Percentiles rank a stretch among this genome's conserved stretches.
phyloP scores from a whole-genome alignment of 495 filamentous ascomycete species.

The Neurospora discreta region DNA sequence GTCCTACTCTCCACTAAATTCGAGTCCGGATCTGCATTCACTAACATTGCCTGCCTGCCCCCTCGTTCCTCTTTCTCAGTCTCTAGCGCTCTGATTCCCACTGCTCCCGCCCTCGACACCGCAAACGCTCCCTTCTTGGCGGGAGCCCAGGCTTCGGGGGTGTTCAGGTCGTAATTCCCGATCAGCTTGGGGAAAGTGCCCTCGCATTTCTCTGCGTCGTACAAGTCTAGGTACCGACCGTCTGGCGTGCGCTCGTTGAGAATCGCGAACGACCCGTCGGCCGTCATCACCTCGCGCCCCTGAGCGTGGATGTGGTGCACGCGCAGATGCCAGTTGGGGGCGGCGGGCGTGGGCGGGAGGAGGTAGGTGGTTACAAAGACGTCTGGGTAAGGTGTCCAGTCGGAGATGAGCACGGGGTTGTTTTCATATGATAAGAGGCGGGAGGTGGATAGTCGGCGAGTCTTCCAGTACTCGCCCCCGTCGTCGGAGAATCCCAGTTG shows the following conservation, averaged over 20 bases:
- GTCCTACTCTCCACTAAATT: slow-evolving; percentile 62
- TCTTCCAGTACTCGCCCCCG: slow-evolving; percentile 69
- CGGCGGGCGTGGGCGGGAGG: slow-evolving; percentile 44
- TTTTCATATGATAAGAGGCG: slow-evolving; percentile 41
- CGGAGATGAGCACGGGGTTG: slow-evolving; percentile 47
- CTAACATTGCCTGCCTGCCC: slow-evolving; percentile 43
- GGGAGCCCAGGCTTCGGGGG: slow-evolving; percentile 45
- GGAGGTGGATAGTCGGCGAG: slow-evolving; percentile 48
- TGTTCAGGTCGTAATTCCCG: slow-evolving; percentile 43
- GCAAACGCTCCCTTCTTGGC: slow-evolving; percentile 46
- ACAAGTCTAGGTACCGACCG: slow-evolving; percentile 46
- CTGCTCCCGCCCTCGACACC: slow-evolving; percentile 51
- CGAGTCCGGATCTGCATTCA: slow-evolving; percentile 68
- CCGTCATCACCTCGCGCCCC: slow-evolving; percentile 50
- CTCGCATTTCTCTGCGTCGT: slow-evolving; percentile 31
- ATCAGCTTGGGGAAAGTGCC: slow-evolving; percentile 41
- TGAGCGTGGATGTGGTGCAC: slow-evolving; percentile 45
- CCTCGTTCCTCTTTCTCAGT: neutral
- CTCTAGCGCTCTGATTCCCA: slow-evolving; percentile 55
- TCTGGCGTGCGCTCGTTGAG: slow-evolving; percentile 46
- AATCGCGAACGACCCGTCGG: slow-evolving; percentile 62
- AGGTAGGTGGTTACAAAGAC: slow-evolving; percentile 54
- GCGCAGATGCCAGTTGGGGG: slow-evolving; percentile 59
- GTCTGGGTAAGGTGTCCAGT: slow-evolving; percentile 57
- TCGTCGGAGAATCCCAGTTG: slow-evolving; percentile 69